Evolutionary conservation across 176 grass and related monocot genomes (phyloP).

Genomic region (Bothriochloa decipiens): DNA sequence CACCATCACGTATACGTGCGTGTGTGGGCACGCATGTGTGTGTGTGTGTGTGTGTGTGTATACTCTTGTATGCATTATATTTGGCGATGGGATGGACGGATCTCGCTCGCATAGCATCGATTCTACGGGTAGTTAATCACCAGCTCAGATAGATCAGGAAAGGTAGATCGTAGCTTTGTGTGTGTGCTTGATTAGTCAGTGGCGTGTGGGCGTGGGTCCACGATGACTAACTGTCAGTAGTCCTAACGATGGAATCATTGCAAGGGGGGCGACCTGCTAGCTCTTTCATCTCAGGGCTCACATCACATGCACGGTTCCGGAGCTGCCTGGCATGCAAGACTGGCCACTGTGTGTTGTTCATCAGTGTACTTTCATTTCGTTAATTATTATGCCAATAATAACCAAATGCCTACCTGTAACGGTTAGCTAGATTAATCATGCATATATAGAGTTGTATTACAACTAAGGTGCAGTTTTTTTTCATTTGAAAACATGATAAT

Average conservation of each 20-base stretch:
- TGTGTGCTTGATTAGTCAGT: neutral
- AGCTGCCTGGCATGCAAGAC: conserved; percentile 29
- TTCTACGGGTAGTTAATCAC: neutral
- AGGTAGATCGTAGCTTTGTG: neutral
- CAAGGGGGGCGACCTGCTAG: neutral
- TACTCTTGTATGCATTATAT: neutral
- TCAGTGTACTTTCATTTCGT: neutral
- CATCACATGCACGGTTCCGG: conserved; percentile 42
- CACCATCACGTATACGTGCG: conserved; percentile 18
- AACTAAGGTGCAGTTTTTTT: neutral
- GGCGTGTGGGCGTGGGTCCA: neutral
- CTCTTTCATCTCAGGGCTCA: neutral
- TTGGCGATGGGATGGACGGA: neutral
- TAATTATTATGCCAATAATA: neutral
- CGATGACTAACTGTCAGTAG: conserved; percentile 19
- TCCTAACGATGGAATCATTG: conserved; percentile 35
- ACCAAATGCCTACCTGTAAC: neutral
- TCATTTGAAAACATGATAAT: neutral
- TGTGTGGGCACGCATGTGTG: neutral
- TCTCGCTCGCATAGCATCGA: neutral
- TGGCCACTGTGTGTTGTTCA: neutral
- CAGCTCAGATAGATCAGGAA: conserved; percentile 38
- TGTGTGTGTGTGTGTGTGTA: too few species aligned
- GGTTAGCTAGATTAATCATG: neutral
- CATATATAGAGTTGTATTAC: neutral